Conservation (phyloP, 257 asterid genomes). For the Cordia subcordata region DNA sequence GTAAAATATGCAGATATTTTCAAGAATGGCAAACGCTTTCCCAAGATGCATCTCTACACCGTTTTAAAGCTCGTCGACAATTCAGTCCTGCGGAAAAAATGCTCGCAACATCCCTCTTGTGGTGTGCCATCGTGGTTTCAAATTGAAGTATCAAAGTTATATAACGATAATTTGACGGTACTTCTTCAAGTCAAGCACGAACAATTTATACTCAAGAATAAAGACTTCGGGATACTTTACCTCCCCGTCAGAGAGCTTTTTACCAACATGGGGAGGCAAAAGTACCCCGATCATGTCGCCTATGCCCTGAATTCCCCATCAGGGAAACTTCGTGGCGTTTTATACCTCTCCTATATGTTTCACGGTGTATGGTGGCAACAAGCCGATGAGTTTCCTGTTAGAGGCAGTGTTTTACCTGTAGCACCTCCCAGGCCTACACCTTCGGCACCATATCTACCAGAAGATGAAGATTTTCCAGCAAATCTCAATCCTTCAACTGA, state of each 20-base stretch:
- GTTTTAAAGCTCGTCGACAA: background rate
- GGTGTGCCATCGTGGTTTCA: slow-evolving; percentile 8
- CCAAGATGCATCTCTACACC: slow-evolving; percentile 21
- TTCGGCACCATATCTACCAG: slow-evolving; percentile 2
- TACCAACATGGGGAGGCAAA: background rate
- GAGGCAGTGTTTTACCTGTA: background rate
- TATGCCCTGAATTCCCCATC: background rate
- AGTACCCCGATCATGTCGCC: slow-evolving; percentile 1
- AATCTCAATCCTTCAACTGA: background rate
- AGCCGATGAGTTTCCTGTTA: too few relatives aligned
- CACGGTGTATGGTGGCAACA: background rate
- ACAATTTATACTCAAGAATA: background rate
- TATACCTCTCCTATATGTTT: slow-evolving; percentile 13
- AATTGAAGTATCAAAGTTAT: slow-evolving; percentile 8
- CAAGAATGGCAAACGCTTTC: slow-evolving; percentile 14
- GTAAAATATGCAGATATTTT: slow-evolving; percentile 17
- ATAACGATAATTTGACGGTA: background rate
- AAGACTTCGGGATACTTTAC: slow-evolving; percentile 3
- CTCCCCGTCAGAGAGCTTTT: slow-evolving; percentile 5
- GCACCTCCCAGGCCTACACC: background rate
- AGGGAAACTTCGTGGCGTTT: slow-evolving; percentile 9
- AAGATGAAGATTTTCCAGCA: background rate
- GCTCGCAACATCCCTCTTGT: slow-evolving; percentile 14
- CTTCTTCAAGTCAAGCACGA: slow-evolving; percentile 4
- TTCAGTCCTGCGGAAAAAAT: too few relatives aligned